These are phyloP conservation scores for Chlorella variabilis DNA, from an alignment of 163 green algal genomes.

Conservation along the genomic window DNA sequence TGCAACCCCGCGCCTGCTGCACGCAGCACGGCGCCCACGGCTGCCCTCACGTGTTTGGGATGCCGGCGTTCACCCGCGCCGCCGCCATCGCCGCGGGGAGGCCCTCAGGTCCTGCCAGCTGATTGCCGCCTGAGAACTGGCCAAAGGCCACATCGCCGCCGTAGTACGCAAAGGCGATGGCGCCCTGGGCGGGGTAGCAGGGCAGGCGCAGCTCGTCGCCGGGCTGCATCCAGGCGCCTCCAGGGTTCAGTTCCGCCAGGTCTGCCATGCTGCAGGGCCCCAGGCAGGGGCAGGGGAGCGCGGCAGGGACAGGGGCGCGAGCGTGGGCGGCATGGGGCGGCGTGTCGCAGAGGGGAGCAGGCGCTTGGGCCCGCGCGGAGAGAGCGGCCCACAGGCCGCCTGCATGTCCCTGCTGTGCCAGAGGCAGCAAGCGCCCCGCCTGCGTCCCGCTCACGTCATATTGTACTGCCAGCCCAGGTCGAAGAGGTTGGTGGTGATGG, in stretches of 20 bases:
- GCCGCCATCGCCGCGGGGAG: constrained; percentile 27
- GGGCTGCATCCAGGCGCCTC: background rate
- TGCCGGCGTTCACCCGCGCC: constrained; percentile 14
- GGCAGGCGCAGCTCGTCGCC: background rate
- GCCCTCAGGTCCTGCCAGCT: background rate
- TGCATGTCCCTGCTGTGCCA: too few relatives aligned
- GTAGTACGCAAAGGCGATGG: background rate
- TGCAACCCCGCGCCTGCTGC: too few relatives aligned
- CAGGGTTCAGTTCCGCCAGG: constrained; percentile 14
- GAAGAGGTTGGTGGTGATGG: constrained; percentile 23
- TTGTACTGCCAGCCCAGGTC: constrained; percentile 32
- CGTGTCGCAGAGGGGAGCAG: background rate
- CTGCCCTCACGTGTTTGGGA: constrained; percentile 28
- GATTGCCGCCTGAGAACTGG: constrained; percentile 28
- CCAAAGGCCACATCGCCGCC: constrained; percentile 14
- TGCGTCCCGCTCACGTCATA: constrained; percentile 23
- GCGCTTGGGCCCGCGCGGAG: too few relatives aligned
- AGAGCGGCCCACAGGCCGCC: too few relatives aligned
- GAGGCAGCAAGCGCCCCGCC: too few relatives aligned
- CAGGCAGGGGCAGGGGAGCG: background rate
- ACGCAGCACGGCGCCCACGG: too few relatives aligned
- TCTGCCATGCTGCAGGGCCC: constrained; percentile 8
- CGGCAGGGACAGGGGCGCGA: too few relatives aligned
- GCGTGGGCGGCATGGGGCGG: too few relatives aligned
- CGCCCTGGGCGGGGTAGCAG: constrained; percentile 12